Evolutionary conservation across 805 yeast genomes (phyloP).

Genomic region (Monosporozyma aquatica): DNA sequence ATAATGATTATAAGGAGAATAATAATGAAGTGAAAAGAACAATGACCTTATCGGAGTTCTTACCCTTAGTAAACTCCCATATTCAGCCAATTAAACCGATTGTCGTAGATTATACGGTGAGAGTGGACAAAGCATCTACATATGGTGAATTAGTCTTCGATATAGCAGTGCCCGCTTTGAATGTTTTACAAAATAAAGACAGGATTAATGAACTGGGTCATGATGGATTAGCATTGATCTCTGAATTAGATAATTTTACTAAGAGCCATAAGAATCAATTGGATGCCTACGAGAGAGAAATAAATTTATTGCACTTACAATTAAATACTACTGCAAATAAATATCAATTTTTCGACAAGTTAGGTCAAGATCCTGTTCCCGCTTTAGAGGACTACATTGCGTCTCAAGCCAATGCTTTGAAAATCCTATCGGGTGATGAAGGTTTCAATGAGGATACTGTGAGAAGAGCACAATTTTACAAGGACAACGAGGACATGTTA

Average conservation of each 20-base stretch:
- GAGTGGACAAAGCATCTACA: conserved; percentile 68
- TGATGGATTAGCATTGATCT: conserved; percentile 23
- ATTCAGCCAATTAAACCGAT: conserved; percentile 74
- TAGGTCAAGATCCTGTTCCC: conserved; percentile 67
- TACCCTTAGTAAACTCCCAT: conserved; percentile 39
- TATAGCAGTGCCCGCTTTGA: conserved; percentile 44
- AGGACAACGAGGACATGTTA: conserved; percentile 56
- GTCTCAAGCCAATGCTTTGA: conserved; percentile 75
- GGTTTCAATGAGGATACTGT: conserved; percentile 84
- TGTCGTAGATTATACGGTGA: conserved; percentile 60
- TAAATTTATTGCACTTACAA: conserved; percentile 39
- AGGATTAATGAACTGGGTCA: conserved; percentile 19
- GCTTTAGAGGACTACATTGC: conserved; percentile 67
- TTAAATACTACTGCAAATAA: conserved; percentile 49
- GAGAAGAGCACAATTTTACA: conserved; percentile 72
- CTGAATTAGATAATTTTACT: conserved; percentile 24
- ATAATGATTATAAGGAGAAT: background rate
- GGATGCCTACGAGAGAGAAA: conserved; percentile 36
- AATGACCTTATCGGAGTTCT: conserved; percentile 43
- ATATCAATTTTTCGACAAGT: conserved; percentile 66
- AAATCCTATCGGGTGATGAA: conserved; percentile 81
- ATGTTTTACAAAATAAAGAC: conserved; percentile 1
- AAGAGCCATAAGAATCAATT: conserved; percentile 33
- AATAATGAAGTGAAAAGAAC: conserved; percentile 9
- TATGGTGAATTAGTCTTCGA: conserved; percentile 77